Evolutionary conservation across 2,329 filamentous ascomycete genomes (phyloP).

Genomic region (Ceratocystis smalleyi): DNA sequence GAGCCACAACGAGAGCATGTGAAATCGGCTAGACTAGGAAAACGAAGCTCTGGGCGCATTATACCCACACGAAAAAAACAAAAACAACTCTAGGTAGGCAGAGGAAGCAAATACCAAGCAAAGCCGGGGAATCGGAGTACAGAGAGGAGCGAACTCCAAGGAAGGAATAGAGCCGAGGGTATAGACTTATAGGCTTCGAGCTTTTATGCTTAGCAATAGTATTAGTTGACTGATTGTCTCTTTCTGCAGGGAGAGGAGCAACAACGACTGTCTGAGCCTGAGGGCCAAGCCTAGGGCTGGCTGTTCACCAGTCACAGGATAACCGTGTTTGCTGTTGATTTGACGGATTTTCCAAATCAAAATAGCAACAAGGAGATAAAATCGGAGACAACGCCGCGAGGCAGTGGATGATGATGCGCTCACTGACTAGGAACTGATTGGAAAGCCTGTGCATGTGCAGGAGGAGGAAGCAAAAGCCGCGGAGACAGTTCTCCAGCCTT

Average conservation of each 20-base stretch:
- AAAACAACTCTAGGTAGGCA: background rate
- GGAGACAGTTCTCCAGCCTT: background rate
- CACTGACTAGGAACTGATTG: background rate
- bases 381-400: background rate
- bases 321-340: background rate
- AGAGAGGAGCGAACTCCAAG: background rate
- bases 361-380: background rate
- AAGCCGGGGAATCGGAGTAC: background rate
- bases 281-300: background rate
- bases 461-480: background rate
- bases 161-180: constrained; percentile 5
- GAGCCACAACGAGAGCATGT: background rate
- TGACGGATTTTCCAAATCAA: background rate
- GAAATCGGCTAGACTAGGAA: background rate
- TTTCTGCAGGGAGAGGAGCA: background rate
- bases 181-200: background rate
- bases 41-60: background rate
- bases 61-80: background rate
- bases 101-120: background rate
- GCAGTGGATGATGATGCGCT: background rate
- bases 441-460: constrained; percentile 1
- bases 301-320: background rate
- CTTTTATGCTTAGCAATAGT: no score
- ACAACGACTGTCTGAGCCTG: background rate
- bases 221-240: no score